Evolutionary conservation across 352 stramenopile genomes (phyloP).

Genomic region (Globisporangium heterothallicum): DNA sequence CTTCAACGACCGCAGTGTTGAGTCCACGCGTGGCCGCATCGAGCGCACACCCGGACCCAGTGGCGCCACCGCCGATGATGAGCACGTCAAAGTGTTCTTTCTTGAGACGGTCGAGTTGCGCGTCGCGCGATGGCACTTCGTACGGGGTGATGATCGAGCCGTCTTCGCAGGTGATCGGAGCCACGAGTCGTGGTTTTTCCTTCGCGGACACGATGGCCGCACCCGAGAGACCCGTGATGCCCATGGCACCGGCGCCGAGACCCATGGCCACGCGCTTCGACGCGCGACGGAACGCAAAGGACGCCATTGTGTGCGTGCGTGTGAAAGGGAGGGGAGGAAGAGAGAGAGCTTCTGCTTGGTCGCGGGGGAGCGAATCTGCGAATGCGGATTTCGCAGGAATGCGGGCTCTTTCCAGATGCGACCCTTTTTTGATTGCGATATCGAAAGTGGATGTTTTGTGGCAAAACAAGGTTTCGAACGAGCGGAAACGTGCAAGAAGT

Average conservation of each 20-base stretch:
- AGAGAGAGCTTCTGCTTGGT: constrained; percentile 12
- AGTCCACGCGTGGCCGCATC: constrained; percentile 90
- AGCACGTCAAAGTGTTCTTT: constrained; percentile 91
- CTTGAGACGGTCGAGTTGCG: constrained; percentile 78
- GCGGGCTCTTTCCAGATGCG: too few species aligned
- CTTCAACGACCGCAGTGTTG: constrained; percentile 91
- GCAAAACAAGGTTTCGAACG: too few species aligned
- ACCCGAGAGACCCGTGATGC: constrained; percentile 49
- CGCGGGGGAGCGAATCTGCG: constrained; percentile 22
- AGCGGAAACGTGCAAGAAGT: too few species aligned
- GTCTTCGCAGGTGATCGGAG: constrained; percentile 79
- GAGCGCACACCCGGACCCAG: constrained; percentile 87
- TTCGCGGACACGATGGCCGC: constrained; percentile 68
- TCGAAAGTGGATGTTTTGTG: too few species aligned
- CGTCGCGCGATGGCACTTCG: constrained; percentile 61
- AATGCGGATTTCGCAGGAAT: constrained; percentile 18
- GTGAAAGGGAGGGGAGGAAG: neutral
- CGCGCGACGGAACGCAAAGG: constrained; percentile 48
- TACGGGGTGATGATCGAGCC: constrained; percentile 81
- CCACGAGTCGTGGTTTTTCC: constrained; percentile 61
- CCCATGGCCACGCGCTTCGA: constrained; percentile 51
- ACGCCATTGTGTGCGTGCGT: constrained; percentile 37
- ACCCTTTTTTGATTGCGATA: too few species aligned
- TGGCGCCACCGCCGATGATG: constrained; percentile 91
- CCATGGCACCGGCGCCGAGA: constrained; percentile 39